Conservation (phyloP, 192 early-diverging fungal species). For the Podila minutissima region DNA sequence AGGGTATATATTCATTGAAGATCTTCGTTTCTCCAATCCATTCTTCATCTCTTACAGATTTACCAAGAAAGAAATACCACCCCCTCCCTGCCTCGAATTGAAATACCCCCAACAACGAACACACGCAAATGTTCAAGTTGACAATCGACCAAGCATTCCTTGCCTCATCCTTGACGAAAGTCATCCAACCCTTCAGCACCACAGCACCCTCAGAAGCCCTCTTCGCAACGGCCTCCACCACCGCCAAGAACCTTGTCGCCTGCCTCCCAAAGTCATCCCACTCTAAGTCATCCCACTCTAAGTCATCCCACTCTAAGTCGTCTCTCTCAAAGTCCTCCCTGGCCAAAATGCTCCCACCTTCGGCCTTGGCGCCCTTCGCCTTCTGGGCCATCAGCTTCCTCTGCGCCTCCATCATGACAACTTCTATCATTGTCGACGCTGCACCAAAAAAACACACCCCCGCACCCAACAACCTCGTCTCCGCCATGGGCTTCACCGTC, state of each 20-base stretch:
- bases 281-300: not conserved
- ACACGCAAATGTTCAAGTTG: not conserved
- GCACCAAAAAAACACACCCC: constrained; percentile 9
- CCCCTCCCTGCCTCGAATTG: not conserved
- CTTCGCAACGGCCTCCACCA: not conserved
- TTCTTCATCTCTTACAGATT: too few relatives aligned
- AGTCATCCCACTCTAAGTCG: not conserved
- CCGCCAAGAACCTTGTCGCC: not conserved
- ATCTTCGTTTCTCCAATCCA: too few relatives aligned
- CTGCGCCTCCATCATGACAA: constrained; percentile 7
- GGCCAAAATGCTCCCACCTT: not conserved
- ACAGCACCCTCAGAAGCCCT: constrained; percentile 2
- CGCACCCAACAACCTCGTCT: constrained; percentile 1
- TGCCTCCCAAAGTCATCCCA: not conserved
- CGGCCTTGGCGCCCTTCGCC: not conserved
- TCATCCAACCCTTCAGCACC: constrained; percentile 11
- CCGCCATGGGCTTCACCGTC: constrained; percentile 10
- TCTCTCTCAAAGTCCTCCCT: not conserved
- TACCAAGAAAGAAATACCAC: not conserved
- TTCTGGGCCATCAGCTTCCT: constrained; percentile 8
- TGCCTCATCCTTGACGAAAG: constrained; percentile 22
- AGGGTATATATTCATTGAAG: too few relatives aligned
- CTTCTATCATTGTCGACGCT: not conserved
- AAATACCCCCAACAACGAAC: not conserved
- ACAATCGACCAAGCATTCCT: constrained; percentile 12